phyloP scores from a whole-genome alignment of 2,329 filamentous ascomycete species.

The Talaromyces verruculosus region DNA sequence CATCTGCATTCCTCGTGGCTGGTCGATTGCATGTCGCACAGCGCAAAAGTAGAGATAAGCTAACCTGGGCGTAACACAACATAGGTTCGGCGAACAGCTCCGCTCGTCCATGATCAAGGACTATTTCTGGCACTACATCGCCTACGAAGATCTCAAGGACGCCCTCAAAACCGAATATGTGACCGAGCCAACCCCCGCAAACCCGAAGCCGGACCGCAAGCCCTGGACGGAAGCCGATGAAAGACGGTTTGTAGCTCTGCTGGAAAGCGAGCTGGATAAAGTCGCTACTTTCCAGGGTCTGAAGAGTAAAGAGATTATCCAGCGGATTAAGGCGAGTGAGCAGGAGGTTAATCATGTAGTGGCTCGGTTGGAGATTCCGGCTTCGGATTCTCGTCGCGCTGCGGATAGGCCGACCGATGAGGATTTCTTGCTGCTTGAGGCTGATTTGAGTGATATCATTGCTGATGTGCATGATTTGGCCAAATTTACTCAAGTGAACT shows the following conservation, averaged over 20 bases:
- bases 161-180: slow-evolving; percentile 75
- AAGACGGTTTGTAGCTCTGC: slow-evolving; percentile 77
- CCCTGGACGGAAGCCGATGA: slow-evolving; percentile 92
- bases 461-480: slow-evolving; percentile 96
- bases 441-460: slow-evolving; percentile 95
- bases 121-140: slow-evolving; percentile 98
- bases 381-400: slow-evolving; percentile 47
- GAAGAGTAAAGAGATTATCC: slow-evolving; percentile 92
- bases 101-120: slow-evolving; percentile 94
- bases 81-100: slow-evolving; percentile 90
- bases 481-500: slow-evolving; percentile 98
- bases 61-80: slow-evolving; percentile 2
- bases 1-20: neutral
- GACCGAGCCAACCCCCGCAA: slow-evolving; percentile 48
- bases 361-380: slow-evolving; percentile 59
- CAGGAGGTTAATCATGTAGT: slow-evolving; percentile 88
- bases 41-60: neutral
- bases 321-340: slow-evolving; percentile 83
- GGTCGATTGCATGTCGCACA: neutral
- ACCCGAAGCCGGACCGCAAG: slow-evolving; percentile 53
- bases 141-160: slow-evolving; percentile 86
- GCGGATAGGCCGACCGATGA: slow-evolving; percentile 69
- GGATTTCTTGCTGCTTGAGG: slow-evolving; percentile 89
- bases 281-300: slow-evolving; percentile 97
- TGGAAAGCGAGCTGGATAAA: slow-evolving; percentile 93